Evolutionary conservation across 2,329 filamentous ascomycete genomes (phyloP), one percentile per base, ranked within the genome.

Genomic region (Colletotrichum sp.): DNA sequence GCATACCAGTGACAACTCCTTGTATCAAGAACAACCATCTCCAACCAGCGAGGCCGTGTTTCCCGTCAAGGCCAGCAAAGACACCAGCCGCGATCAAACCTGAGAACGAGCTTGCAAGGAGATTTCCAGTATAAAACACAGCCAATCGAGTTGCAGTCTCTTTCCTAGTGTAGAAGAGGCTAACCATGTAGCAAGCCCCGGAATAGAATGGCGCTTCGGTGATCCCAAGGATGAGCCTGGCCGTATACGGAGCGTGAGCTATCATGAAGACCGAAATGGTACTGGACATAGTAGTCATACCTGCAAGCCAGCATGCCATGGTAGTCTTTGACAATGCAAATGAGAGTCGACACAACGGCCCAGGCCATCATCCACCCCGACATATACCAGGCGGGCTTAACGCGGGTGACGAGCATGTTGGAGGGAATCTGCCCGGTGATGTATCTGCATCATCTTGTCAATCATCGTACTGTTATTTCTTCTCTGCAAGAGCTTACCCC

Each of bases 121-220:
- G 85, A 69, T 86, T 86, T n/a, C 86, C 87, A 8, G 85, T 86
- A 78, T 87, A 86, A 79, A 86, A 84, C n/a, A 88, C 81, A 7
- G 84, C 86, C 79, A 87, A 87, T 2, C 86, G 82, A 21, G 72
- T 77, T 12, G 77, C 77, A 5, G 68, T 75, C 30, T 78, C 77
- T 30, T 77, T 72, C 3, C 72, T 71, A 3, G 75, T 77, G 52
- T 78, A 77, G 65, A 77, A 78, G 24, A 77, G 71, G 7, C 69
- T 75, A 9, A 77, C 63, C 75, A 77, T 77, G 32, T 76, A 78
- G 12, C 75, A 39, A 15, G 75, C 77, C 2, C 77, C 77, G 9
- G 77, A 72, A 18, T 77, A 77, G 68, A 77, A 78, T 2, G 72
- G 72, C 57, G 75, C 72, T 52, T 77, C 75, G 3, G 75, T 77